A percentile compares a stretch with the other conserved stretches of the same genome.
These are phyloP conservation scores for Collybia sordida DNA, from an alignment of 768 basidiomycete species.

Conservation along the genomic window DNA sequence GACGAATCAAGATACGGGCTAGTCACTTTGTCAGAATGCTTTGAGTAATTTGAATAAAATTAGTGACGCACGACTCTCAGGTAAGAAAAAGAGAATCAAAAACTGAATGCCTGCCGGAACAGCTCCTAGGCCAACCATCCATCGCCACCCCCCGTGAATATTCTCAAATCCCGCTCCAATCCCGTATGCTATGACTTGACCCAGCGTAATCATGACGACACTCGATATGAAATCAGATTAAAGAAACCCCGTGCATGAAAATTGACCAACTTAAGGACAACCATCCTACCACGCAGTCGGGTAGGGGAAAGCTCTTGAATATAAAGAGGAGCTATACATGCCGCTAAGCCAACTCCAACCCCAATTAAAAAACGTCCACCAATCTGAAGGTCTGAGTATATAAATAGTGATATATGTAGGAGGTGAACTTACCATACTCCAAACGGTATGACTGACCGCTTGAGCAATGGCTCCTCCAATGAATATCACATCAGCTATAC, in stretches of 20 bases:
- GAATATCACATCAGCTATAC: constrained; percentile 69
- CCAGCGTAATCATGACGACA: constrained; percentile 79
- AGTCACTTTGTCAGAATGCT: background rate
- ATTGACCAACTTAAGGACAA: constrained; percentile 59
- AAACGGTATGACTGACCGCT: constrained; percentile 66
- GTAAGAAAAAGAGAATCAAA: constrained; percentile 59
- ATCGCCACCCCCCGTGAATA: constrained; percentile 69
- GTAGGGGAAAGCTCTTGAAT: constrained; percentile 84
- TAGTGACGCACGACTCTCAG: constrained; percentile 68
- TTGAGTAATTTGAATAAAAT: background rate
- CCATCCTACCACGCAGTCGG: constrained; percentile 71
- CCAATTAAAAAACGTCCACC: constrained; percentile 76
- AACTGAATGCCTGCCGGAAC: constrained; percentile 69
- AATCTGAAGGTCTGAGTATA: constrained; percentile 36
- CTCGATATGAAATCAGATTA: constrained; percentile 11
- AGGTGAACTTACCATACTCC: constrained; percentile 55
- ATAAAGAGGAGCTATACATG: constrained; percentile 78
- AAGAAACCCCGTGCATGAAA: background rate
- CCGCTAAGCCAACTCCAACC: constrained; percentile 70
- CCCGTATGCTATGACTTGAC: constrained; percentile 79
- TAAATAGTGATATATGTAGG: background rate
- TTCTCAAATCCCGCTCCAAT: constrained; percentile 68
- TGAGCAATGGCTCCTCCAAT: constrained; percentile 74
- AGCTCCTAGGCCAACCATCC: constrained; percentile 79
- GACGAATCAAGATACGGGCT: constrained; percentile 64